Evolutionary conservation across 2,329 filamentous ascomycete genomes (phyloP), one percentile per base, ranked within the genome.

Genomic region (Lasiodiplodia citricola): DNA sequence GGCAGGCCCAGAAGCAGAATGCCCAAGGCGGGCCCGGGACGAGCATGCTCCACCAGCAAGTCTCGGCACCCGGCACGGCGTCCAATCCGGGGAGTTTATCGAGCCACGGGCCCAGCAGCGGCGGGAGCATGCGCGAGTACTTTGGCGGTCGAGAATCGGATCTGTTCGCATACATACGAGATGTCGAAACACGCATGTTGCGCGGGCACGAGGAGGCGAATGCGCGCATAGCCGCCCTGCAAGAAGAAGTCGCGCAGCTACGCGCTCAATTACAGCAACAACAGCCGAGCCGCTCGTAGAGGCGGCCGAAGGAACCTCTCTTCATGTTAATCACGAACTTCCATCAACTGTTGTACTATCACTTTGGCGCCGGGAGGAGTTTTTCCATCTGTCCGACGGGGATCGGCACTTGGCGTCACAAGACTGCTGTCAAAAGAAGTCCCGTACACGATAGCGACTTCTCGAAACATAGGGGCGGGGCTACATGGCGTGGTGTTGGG

Each of bases 151-250:
- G 76, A 16, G 69, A 71, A 10, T 70, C 76, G 35, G 89, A 88
- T 52, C 82, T 94, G 10, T 93, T 90, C 90, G 82, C 85, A 4
- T 93, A 93, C 74, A 87, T 94, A 41, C 89, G 92, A 68, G 86
- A 85, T 21, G 82, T 95, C 62, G 92, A 95, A 75, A 86, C 74
- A 41, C 78, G 81, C 21, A 81, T 85, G 76, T 76, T 77, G 21
- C 74, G 80, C 31, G 83, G 82, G 78, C 79, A 82, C 68, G 82
- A 84, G 72, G 83, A 85, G 68, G 81, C 84, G 71, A 81, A 83
- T 67, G 73, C 80, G 62, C 80, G 80, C 60, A 83, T 85, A 55
- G 74, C 76, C 10, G 76, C 78, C 10, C 70, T 85, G 73, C 80
- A 83, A 70, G 80, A 80, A 56, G 83, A 85, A 71, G 77, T 85